Evolutionary conservation across 2,329 filamentous ascomycete species (phyloP).

Genomic region (Penicillium sp.): DNA sequence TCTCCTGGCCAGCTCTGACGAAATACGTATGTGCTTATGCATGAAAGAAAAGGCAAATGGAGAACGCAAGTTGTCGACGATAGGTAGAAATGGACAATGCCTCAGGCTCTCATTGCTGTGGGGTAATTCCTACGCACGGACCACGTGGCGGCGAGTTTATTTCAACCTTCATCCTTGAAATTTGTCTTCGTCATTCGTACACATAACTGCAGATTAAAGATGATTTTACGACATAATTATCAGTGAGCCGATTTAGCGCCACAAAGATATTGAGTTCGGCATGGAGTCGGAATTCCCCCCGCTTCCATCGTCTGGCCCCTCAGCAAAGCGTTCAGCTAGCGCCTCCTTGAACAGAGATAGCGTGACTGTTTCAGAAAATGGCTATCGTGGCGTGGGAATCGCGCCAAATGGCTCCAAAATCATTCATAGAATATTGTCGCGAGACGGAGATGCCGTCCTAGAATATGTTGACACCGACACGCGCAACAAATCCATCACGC

Average conservation of each 20-base stretch:
- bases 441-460: conserved; percentile 34
- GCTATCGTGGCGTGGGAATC: conserved; percentile 4
- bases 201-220: background rate
- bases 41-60: too few species aligned
- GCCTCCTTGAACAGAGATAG: conserved; percentile 3
- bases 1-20: too few species aligned
- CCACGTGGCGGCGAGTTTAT: conserved; percentile 7
- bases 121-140: background rate
- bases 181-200: background rate
- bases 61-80: too few species aligned
- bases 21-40: too few species aligned
- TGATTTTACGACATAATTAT: background rate
- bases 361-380: background rate
- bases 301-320: conserved; percentile 14
- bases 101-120: background rate
- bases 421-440: conserved; percentile 21
- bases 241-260: background rate
- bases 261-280: background rate
- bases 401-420: conserved; percentile 7
- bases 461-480: conserved; percentile 24
- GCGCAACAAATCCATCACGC: conserved; percentile 11
- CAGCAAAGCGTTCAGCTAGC: background rate
- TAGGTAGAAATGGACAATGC: too few species aligned
- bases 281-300: conserved; percentile 26
- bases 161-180: background rate